Base-by-base conservation (phyloP, 352 stramenopile species). In the Globisporangium camurandrum region DNA sequence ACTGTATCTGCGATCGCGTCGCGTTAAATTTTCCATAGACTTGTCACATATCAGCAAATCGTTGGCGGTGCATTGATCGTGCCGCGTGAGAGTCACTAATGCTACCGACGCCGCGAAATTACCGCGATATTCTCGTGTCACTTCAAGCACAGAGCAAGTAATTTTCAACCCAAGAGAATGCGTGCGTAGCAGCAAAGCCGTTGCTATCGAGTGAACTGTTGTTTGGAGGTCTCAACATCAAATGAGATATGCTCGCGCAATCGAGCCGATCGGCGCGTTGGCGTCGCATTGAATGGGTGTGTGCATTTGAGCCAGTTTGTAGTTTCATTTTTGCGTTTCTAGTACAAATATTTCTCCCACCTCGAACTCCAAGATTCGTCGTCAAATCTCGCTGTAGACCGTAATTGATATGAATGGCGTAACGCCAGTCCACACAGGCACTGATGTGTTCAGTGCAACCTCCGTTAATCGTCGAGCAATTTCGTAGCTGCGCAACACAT, bases 401-500 rank as follows among this genome's bases (percentile, higher is more conserved):
- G n/a, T 14, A 11, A 11, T 44, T 44, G 5, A 26, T 7, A 44
- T 28, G 38, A 44, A 26, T 1, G 38, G 16, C n/a, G 38, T 26
- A 7, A 26, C 4, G 38, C 38, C 9, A 4, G n/a, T 43, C 38
- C 19, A 44, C n/a, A 6, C 38, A 12, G 24, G n/a, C 2, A 44
- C n/a, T 26, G 38, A 24, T n/a, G 24, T 44, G n/a, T 44, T 44
- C n/a, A 28, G n/a, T 12, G 38, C 38, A 12, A 44, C 24, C 19
- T 24, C 38, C 1, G 38, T 4, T 20, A 12, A 24, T 7, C n/a
- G 38, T 38, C 16, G 17, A 19, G 20, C 26, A 3, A 28, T 55
- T n/a, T 57, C 54, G 44, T 36, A 64, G 22, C 47, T 65, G 3
- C 51, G 57, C 1, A 56, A 24, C 2, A 74, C n/a, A n/a, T 66